phyloP scores from a whole-genome alignment of 2,329 filamentous ascomycete species.

The Nemania sp. region DNA sequence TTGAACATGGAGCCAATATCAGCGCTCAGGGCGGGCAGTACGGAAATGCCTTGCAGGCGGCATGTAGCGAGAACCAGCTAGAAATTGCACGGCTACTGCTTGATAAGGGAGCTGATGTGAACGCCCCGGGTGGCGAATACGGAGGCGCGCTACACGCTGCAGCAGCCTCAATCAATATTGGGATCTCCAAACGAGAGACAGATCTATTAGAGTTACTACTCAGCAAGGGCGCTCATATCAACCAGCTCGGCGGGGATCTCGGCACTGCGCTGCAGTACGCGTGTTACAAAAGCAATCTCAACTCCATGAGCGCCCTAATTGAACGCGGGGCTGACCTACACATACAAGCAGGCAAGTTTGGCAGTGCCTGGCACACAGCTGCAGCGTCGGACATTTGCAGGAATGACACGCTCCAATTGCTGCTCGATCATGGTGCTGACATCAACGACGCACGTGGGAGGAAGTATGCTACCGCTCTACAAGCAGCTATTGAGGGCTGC shows the following conservation, averaged over 20 bases:
- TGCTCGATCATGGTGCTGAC: neutral
- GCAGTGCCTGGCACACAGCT: neutral
- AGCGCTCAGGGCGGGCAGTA: neutral
- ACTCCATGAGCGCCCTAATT: neutral
- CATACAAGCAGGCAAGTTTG: neutral
- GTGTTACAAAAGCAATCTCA: neutral
- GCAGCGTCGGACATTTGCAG: neutral
- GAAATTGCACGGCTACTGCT: neutral
- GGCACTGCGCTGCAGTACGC: slow-evolving; percentile 3
- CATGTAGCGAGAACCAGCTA: neutral
- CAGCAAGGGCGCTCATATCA: neutral
- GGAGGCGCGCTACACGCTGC: neutral
- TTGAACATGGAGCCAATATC: neutral
- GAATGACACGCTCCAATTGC: neutral
- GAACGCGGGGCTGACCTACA: neutral
- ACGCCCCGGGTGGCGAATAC: neutral
- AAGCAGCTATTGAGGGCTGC: neutral
- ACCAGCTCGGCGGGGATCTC: neutral
- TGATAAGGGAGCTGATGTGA: neutral
- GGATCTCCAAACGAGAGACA: too few species aligned
- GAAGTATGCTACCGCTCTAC: neutral
- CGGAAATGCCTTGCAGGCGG: neutral
- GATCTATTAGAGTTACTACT: neutral
- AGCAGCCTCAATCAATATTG: too few species aligned
- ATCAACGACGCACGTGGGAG: neutral